Base-by-base conservation (phyloP, 352 stramenopile genomes). In the Phytophthora multivora region DNA sequence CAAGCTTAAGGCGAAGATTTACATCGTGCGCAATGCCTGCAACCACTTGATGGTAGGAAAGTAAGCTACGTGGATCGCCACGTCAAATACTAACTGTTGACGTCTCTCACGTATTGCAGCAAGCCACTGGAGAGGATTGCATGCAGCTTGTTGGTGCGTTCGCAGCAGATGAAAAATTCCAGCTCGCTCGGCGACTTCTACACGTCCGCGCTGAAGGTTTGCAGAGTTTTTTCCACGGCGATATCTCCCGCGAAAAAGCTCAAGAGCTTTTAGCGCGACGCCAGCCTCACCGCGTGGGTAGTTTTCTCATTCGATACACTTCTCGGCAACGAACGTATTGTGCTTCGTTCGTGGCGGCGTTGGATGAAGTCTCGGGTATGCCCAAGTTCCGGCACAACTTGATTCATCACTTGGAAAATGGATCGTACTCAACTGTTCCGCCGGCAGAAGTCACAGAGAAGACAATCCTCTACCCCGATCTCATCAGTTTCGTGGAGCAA, bases 291-390 rank as follows among this genome's bases (percentile, higher is more conserved):
- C 73, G 69, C 3, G 30, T 55, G 1, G 83, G 83, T 12, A 84
- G 72, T 48, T 92, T 92, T 54, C 68, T 92, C 10, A 92, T 92
- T 42, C 79, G 83, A n/a, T 92, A 90, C 72, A 89, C 69, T 28
- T 67, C 81, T 8, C 74, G 71, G 2, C 76, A 89, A 62, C 59
- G 78, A 42, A 79, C 69, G 15, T 92, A 92, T 58, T 92, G 83
- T 49, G 72, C 80, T 25, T 91, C 83, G 0, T 92, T 92, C 53
- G 83, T 92, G 19, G 70, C 77, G 19, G 64, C 62, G 8, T 46
- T 91, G 26, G 78, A 90, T 31, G 23, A 68, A 1, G n/a, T 15
- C 0, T 67, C 71, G 2, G 55, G 63, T 0, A 18, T 53, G 10
- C 66, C 78, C 2, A 76, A 73, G 33, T 89, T 92, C 61, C 66